phyloP scores from a whole-genome alignment of 176 grass and related monocot species.

The Lolium rigidum region DNA sequence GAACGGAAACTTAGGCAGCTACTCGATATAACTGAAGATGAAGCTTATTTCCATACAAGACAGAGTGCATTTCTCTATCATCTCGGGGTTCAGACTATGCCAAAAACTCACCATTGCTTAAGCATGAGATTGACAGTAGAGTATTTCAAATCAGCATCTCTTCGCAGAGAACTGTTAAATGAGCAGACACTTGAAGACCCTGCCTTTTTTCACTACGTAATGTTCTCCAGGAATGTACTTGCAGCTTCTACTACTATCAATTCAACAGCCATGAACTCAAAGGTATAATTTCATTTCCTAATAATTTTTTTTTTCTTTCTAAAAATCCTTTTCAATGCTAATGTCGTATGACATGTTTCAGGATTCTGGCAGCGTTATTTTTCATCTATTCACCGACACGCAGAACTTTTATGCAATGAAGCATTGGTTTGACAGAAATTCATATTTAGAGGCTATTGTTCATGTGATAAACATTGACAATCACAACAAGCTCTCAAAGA shows the following conservation, averaged over 20 bases:
- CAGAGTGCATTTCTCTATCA: conserved; percentile 87
- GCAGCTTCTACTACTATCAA: conserved; percentile 80
- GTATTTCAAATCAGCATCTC: conserved; percentile 67
- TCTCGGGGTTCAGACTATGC: conserved; percentile 75
- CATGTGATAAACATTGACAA: conserved; percentile 70
- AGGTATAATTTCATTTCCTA: conserved; percentile 51
- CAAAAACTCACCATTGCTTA: conserved; percentile 85
- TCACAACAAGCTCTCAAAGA: conserved; percentile 38
- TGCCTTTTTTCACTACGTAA: conserved; percentile 57
- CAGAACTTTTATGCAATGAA: conserved; percentile 86
- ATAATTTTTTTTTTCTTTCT: not conserved
- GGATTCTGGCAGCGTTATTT: conserved; percentile 60
- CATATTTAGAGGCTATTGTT: conserved; percentile 63
- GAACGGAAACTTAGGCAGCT: conserved; percentile 83
- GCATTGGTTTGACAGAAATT: conserved; percentile 82
- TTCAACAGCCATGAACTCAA: conserved; percentile 70
- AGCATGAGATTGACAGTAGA: conserved; percentile 86
- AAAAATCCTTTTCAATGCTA: conserved; percentile 19
- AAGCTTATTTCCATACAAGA: conserved; percentile 86
- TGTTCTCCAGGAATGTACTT: conserved; percentile 78
- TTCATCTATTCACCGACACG: conserved; percentile 78
- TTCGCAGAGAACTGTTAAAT: conserved; percentile 26
- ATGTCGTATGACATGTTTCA: conserved; percentile 49
- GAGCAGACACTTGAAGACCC: conserved; percentile 51
- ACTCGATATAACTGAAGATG: conserved; percentile 81